Evolutionary conservation across 1,139 yeast genomes (phyloP).

Genomic region (Candida sp.): DNA sequence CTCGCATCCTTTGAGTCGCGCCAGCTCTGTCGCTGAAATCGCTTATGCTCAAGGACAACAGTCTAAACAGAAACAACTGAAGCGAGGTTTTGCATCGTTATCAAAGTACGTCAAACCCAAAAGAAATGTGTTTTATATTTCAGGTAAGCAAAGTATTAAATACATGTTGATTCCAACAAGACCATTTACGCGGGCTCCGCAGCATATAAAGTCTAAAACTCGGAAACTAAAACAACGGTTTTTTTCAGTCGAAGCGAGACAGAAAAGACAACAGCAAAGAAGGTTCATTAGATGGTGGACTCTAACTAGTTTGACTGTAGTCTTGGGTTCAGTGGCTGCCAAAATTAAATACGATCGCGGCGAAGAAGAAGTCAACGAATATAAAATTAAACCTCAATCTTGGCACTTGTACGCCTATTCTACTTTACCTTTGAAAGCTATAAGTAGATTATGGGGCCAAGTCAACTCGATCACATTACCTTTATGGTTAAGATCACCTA

Average conservation of each 20-base stretch:
- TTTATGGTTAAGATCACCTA: slow-evolving; percentile 81
- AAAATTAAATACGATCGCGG: slow-evolving; percentile 43
- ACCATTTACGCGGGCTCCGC: slow-evolving; percentile 37
- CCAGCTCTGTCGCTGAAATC: slow-evolving; percentile 35
- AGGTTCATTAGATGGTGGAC: slow-evolving; percentile 68
- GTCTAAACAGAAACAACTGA: slow-evolving; percentile 14
- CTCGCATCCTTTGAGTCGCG: slow-evolving; percentile 42
- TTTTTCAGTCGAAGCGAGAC: slow-evolving; percentile 43
- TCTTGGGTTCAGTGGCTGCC: slow-evolving; percentile 63
- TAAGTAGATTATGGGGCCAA: slow-evolving; percentile 93
- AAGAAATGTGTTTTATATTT: slow-evolving; percentile 47
- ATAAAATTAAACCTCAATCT: slow-evolving; percentile 60
- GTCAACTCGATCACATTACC: slow-evolving; percentile 84
- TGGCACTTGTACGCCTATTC: slow-evolving; percentile 91
- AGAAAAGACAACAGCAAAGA: slow-evolving; percentile 42
- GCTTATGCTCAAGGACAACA: slow-evolving; percentile 14
- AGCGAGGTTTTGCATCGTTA: slow-evolving; percentile 16
- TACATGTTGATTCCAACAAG: slow-evolving; percentile 26
- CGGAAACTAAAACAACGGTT: slow-evolving; percentile 36
- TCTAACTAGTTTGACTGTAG: slow-evolving; percentile 58
- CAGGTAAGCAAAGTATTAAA: slow-evolving; percentile 15
- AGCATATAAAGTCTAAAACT: slow-evolving; percentile 32
- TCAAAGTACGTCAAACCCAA: slow-evolving; percentile 63
- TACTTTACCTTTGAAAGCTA: slow-evolving; percentile 86
- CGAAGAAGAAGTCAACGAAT: slow-evolving; percentile 29